Evolutionary conservation across 2,329 filamentous ascomycete genomes (phyloP), one percentile per base, ranked within the genome.

Genomic region (Colletotrichum phormii): DNA sequence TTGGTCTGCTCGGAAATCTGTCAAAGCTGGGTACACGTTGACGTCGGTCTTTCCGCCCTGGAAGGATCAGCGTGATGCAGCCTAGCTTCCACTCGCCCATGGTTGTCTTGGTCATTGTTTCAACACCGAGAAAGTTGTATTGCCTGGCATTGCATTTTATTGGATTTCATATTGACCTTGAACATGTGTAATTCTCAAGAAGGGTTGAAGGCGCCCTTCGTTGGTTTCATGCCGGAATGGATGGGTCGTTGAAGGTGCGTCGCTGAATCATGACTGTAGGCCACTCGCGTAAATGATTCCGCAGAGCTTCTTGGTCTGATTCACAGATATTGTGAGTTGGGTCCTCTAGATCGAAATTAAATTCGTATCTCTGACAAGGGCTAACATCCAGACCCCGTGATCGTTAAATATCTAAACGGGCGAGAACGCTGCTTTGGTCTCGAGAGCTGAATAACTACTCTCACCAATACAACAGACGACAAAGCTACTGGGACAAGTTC

Each of bases 41-140:
- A 18, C 1, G 13, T 13, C 29, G 60, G n/a, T 33, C 12, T 18
- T 13, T 18, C n/a, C n/a, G 60, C n/a, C 29, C n/a, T 1, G 60
- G 46, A 31, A 63, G n/a, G 5, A 63, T 35, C 11, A 63, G 13
- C 7, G n/a, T 35, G n/a, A 63, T 35, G 5, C 60, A 53, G 1
- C 60, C 46, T 1, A 63, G n/a, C 9, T 35, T 63, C 42, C 60
- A 63, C 29, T 35, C 60, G 29, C n/a, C 13, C 60, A 63, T 63
- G 8, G 12, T 51, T 24, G 8, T 35, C 11, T 7, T 15, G 7
- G 2, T 12, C 8, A 1, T 15, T 35, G 12, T 2, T 12, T 12
- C 22, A 33, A 31, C 13, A 7, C 5, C 2, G 1, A 24, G 12
- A 4, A 8, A 13, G 29, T 7, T 63, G 1, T 18, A 11, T 6